Evolutionary conservation across 306 rosid genomes (phyloP).

Genomic region (Vicia villosa): DNA sequence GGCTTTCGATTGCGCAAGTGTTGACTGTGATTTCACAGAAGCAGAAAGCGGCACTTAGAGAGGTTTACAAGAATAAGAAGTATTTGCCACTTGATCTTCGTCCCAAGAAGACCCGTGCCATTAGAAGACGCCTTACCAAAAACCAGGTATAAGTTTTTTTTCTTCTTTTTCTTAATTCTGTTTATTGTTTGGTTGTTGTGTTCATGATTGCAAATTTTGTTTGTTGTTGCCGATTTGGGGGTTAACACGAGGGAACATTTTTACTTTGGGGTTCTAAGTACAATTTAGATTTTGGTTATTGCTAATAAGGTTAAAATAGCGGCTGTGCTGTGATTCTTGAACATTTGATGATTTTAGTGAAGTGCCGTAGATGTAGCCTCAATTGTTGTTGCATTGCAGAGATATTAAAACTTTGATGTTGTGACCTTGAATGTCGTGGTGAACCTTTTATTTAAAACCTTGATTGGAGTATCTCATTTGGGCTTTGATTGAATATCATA

Average conservation of each 20-base stretch:
- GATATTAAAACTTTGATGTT: too few species aligned
- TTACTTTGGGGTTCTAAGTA: background rate
- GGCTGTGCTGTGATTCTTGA: too few species aligned
- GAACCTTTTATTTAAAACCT: background rate
- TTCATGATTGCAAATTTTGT: too few species aligned
- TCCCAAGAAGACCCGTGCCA: constrained; percentile 92
- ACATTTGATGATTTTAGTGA: background rate
- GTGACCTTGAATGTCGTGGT: background rate
- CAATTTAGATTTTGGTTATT: constrained; percentile 2
- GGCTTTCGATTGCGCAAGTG: constrained; percentile 86
- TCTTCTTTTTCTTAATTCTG: too few species aligned
- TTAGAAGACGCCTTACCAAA: constrained; percentile 90
- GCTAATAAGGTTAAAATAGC: too few species aligned
- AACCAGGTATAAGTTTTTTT: too few species aligned
- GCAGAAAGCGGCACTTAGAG: constrained; percentile 82
- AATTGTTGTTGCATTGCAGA: background rate
- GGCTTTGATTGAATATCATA: too few species aligned
- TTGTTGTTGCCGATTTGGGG: too few species aligned
- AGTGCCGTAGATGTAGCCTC: background rate
- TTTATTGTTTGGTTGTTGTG: too few species aligned
- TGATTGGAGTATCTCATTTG: too few species aligned
- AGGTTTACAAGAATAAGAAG: constrained; percentile 80
- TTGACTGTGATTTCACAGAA: constrained; percentile 90
- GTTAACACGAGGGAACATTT: too few species aligned
- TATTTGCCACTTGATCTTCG: constrained; percentile 89